A percentile compares a stretch with the other conserved stretches of the same genome.
Conservation (phyloP, 768 basidiomycete genomes). For the Leucocoprinus birnbaumii region DNA sequence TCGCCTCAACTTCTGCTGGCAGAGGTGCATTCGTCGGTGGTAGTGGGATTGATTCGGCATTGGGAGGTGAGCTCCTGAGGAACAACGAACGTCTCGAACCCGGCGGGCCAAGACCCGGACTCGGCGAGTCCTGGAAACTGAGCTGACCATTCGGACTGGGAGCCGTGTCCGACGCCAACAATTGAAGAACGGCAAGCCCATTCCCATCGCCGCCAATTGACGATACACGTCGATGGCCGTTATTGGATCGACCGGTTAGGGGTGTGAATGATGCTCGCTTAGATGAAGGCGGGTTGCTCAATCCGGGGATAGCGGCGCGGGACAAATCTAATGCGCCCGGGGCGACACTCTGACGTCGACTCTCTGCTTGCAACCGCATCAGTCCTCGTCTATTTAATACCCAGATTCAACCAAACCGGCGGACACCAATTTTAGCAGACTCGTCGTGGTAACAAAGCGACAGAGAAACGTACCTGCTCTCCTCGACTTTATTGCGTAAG, state of each 20-base stretch:
- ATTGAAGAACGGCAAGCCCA: conserved; percentile 20
- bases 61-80: conserved; percentile 40
- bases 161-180: conserved; percentile 23
- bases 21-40: conserved; percentile 45
- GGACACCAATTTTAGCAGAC: too few relatives aligned
- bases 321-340: conserved; percentile 49
- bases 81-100: conserved; percentile 46
- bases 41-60: conserved; percentile 26
- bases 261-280: conserved; percentile 80
- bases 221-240: conserved; percentile 71
- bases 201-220: conserved; percentile 53
- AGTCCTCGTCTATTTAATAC: conserved; percentile 60
- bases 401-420: conserved; percentile 4
- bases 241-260: conserved; percentile 52
- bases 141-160: conserved; percentile 33
- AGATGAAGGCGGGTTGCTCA: conserved; percentile 46
- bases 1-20: conserved; percentile 54
- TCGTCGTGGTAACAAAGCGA: too few relatives aligned
- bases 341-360: conserved; percentile 55
- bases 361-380: conserved; percentile 84
- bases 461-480: conserved; percentile 61
- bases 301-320: conserved; percentile 34
- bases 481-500: conserved; percentile 81
- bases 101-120: conserved; percentile 17
- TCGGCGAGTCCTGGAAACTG: conserved; percentile 19